Conservation (phyloP, 1,284 basidiomycete species). For the Pulveroboletus sp. region DNA sequence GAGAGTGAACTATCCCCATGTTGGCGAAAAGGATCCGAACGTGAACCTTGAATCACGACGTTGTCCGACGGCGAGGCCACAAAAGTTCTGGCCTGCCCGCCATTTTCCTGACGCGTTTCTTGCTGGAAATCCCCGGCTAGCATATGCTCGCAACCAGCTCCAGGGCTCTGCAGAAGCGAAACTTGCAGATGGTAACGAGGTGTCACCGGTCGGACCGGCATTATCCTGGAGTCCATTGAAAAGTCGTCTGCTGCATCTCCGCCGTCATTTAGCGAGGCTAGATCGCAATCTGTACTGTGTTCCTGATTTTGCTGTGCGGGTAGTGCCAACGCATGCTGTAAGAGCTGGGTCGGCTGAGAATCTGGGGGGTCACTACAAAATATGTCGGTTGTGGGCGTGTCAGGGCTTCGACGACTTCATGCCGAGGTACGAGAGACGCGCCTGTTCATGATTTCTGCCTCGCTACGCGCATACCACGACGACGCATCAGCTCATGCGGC, state of each 20-base stretch:
- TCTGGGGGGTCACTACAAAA: conserved; percentile 20
- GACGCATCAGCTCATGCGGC: conserved; percentile 9
- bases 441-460: conserved; percentile 24
- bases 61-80: conserved; percentile 11
- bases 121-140: conserved; percentile 45
- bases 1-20: conserved; percentile 24
- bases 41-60: conserved; percentile 13
- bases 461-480: background rate
- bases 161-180: conserved; percentile 41
- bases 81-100: conserved; percentile 1
- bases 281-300: conserved; percentile 6
- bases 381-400: conserved; percentile 5
- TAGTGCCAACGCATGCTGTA: conserved; percentile 32
- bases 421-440: conserved; percentile 23
- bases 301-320: conserved; percentile 14
- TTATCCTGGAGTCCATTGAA: conserved; percentile 26
- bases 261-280: conserved; percentile 15
- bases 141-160: conserved; percentile 1
- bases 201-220: conserved; percentile 21
- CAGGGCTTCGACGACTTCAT: conserved; percentile 10
- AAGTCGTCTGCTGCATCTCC: conserved; percentile 17
- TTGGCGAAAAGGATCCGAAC: conserved; percentile 25
- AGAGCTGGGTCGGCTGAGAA: conserved; percentile 33
- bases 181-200: conserved; percentile 54
- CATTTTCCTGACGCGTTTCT: conserved; percentile 37